Base-by-base conservation (phyloP, 257 asterid genomes). In the Salvia rosmarinus region DNA sequence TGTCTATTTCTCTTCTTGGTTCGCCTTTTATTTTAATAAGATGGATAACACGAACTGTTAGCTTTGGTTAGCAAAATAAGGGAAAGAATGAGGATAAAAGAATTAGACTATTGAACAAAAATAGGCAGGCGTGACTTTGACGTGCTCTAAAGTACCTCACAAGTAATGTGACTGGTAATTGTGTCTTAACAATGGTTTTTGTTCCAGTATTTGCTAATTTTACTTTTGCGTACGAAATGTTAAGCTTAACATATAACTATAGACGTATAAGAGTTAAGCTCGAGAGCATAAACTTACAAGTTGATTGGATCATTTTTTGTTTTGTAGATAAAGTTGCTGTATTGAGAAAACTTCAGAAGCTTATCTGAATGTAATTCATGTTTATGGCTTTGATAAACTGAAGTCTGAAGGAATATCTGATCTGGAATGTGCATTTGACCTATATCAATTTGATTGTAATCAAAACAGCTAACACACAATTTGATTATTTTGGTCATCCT, bases 401-500 rank as follows among this genome's bases (percentile, higher is more conserved):
- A 37, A 64, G 71, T 47, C 43, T 13, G 23, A 37, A 64, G 71
- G 67, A 52, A 49, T 78, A 80, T 59, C 34, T 19, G 17, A 55
- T 70, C 55, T 34, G 54, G 71, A 75, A 63, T 65, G 30, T 50
- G 62, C 9, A 21, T 76, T 32, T 55, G 20, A 50, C 25, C 64
- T 16, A 70, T 20, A 19, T 6, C 16, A 42, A 63, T 47, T 56
- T 34, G 4, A 50, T 23, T 67, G 46, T 42, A 28, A 21, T 13
- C n/a, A n/a, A 69, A 72, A 30, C 43, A 39, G 51, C 55, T 5
- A 58, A 13, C 13, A 21, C 43, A 72, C 23, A 16, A 8, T 51
- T 20, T 2, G 70, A 39, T 49, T 60, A 19, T 51, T 60, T 32
- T 68, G 58, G 37, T 25, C 35, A 4, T 28, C 5, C 10, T 13